These are phyloP conservation scores for Pleurotus citrinopileatus DNA, from an alignment of 768 basidiomycete genomes.

Conservation along the genomic window DNA sequence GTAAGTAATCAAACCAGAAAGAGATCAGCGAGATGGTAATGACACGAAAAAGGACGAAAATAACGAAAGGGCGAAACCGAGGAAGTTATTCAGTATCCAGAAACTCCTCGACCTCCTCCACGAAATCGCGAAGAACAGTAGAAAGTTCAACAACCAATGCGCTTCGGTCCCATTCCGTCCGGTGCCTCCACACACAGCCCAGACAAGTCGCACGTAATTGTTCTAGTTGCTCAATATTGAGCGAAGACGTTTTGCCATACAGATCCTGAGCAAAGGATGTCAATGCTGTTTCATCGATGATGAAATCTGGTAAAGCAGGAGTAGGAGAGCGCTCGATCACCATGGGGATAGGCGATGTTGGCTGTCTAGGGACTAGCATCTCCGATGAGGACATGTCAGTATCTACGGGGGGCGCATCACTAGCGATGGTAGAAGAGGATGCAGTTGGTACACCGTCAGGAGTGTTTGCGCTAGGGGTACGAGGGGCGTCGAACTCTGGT, in stretches of 20 bases:
- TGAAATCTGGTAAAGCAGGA: constrained; percentile 76
- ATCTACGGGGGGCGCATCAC: constrained; percentile 8
- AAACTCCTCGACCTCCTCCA: constrained; percentile 51
- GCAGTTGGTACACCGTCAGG: constrained; percentile 17
- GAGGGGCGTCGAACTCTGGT: background rate
- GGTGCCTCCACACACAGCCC: constrained; percentile 76
- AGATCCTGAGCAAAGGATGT: constrained; percentile 47
- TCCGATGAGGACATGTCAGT: constrained; percentile 6
- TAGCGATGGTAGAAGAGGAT: constrained; percentile 19
- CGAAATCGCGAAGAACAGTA: constrained; percentile 58
- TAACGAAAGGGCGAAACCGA: background rate
- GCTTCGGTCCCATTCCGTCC: constrained; percentile 82
- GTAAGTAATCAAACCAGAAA: background rate
- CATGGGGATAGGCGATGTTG: constrained; percentile 32
- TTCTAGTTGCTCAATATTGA: constrained; percentile 89
- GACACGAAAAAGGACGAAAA: background rate
- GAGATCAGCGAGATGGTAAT: too few relatives aligned
- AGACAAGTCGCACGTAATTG: constrained; percentile 87
- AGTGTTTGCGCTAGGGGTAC: constrained; percentile 13
- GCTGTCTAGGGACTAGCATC: constrained; percentile 14
- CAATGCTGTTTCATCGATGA: constrained; percentile 52
- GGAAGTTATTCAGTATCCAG: background rate
- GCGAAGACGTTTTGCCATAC: constrained; percentile 45
- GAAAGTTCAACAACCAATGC: constrained; percentile 57
- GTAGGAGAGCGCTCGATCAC: constrained; percentile 62